phyloP scores from a whole-genome alignment of 345 rosid species.

The Turnera subulata region DNA sequence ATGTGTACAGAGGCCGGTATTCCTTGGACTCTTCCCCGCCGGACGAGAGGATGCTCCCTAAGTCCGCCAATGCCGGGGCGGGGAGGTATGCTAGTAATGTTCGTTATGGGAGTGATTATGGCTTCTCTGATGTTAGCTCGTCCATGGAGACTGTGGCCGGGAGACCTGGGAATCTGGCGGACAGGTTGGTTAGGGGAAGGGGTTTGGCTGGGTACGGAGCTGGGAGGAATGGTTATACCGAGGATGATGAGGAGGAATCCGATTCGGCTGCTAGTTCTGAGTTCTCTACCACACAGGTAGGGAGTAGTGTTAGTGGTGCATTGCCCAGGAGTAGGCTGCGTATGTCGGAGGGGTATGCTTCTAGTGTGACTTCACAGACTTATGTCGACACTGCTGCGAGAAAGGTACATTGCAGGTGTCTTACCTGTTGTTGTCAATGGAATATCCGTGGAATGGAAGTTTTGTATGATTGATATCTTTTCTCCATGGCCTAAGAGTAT shows the following conservation, averaged over 20 bases:
- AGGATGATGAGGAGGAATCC: constrained; percentile 49
- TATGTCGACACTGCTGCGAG: constrained; percentile 25
- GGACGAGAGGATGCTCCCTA: constrained; percentile 14
- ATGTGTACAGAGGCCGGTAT: constrained; percentile 14
- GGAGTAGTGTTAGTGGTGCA: constrained; percentile 45
- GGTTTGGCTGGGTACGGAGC: constrained; percentile 31
- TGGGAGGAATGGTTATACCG: constrained; percentile 41
- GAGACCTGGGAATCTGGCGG: constrained; percentile 26
- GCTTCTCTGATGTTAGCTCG: constrained; percentile 77
- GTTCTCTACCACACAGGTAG: constrained; percentile 53
- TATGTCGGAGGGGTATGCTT: constrained; percentile 49
- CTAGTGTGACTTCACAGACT: constrained; percentile 43
- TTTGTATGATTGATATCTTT: no score
- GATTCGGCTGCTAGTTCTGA: constrained; percentile 86
- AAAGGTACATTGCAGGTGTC: constrained; percentile 25
- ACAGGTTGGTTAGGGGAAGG: constrained; percentile 28
- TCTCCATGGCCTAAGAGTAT: no score
- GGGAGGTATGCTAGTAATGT: neutral
- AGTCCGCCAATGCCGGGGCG: constrained; percentile 1
- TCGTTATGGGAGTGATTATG: constrained; percentile 42
- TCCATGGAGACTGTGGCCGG: constrained; percentile 65
- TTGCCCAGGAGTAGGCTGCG: constrained; percentile 41
- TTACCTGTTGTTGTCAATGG: no score
- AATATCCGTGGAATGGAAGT: no score
- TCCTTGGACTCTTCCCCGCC: constrained; percentile 22